Base-by-base conservation (phyloP, 2,329 filamentous ascomycete species). In the Neopestalotiopsis clavispora region DNA sequence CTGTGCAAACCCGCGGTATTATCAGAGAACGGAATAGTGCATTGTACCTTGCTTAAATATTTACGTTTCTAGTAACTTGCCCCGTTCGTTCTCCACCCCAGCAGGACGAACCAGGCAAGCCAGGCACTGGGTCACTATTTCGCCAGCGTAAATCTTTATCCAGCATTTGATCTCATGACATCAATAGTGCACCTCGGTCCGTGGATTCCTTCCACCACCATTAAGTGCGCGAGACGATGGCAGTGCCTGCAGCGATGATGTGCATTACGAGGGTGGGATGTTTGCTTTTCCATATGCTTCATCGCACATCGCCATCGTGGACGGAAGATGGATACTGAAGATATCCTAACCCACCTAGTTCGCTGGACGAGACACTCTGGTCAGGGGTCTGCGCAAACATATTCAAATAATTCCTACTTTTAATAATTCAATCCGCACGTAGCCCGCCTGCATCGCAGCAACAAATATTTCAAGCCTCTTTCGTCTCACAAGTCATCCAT, bases 131-230 rank as follows among this genome's bases (percentile, higher is more conserved):
- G 34, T 10, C 6, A 9, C 45, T 17, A 20, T 4, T 14, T 23
- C 45, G 45, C 45, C 45, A 52, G 45, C 45, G 45, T 52, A 52
- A 52, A 52, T 52, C n/a, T 52, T 52, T 52, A 52, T 52, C 45
- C 45, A 52, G 45, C 45, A 17, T n/a, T 6, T 52, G 45, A 17
- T 52, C 45, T 52, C 45, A 52, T 52, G 45, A 52, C 45, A 52
- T 52, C 45, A 52, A 52, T 52, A 20, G 17, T 9, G n/a, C 45
- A 52, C 45, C 45, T 52, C 45, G 45, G 45, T 52, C 45, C 45
- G 45, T 23, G 45, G 10, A 20, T 10, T 20, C 45, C 45, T 52
- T 52, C 45, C 45, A 52, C 45, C 45, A 52, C 45, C 17, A 23
- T 9, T n/a, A 7, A 52, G 45, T n/a, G 45, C 9, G 45, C 45